Base-by-base conservation (phyloP, 1,139 yeast species). In the Yamadazyma diddensiae region DNA sequence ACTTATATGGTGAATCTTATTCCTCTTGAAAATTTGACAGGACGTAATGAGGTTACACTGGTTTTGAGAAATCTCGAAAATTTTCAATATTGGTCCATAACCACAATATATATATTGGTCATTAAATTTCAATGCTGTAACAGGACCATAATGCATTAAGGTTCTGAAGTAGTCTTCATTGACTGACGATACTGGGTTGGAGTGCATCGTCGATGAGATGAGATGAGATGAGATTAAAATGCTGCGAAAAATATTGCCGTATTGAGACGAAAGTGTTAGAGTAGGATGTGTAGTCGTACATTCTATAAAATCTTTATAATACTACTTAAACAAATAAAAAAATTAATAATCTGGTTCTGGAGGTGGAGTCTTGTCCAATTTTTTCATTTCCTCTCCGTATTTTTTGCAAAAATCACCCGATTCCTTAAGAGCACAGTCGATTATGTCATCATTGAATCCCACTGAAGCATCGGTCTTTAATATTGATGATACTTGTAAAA, bases 1-100 rank as follows among this genome's bases (percentile, higher is more conserved):
- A 3, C 69, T 54, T 16, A 92, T 77, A 14, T 85, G 83, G 53
- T 90, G 97, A 29, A 92, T 79, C 49, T 86, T 88, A 56, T 87
- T 87, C 38, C 80, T 69, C 15, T 59, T 54, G 51, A 92, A 83
- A 0, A 85, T 55, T 36, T 68, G 69, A 26, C 62, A 55, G n/a
- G 61, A 51, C 33, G 53, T 54, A 4, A 77, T 24, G 21, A 73
- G 55, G 19, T 52, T 42, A 6, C 73, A 70, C 0, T 62, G 50
- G 24, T 49, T 47, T 3, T 33, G 30, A 5, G 30, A 34, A n/a
- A 53, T 31, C 39, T 73, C 62, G 55, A 74, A 84, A 2, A 79
- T 60, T 47, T 75, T 73, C 34, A 87, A 53, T 7, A 56, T 54
- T 1, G 94, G 83, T 0, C 98, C 97, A 43, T 79, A 77, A 0